phyloP scores from a whole-genome alignment of 805 yeast species.

The Dipodascopsis uninucleata region DNA sequence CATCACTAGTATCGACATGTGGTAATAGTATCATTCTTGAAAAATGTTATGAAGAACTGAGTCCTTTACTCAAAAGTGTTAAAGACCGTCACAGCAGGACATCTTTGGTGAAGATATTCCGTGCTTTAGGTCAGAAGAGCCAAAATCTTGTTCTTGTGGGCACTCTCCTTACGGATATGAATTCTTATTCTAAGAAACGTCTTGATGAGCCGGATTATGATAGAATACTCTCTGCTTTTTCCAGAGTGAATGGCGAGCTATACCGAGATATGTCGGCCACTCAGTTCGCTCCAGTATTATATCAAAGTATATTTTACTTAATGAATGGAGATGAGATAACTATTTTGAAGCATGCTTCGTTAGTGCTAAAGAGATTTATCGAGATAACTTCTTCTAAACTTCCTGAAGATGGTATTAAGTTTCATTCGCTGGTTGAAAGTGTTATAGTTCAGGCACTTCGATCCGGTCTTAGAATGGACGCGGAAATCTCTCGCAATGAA shows the following conservation, averaged over 20 bases:
- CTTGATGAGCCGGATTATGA: slow-evolving; percentile 78
- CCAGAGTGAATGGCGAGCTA: slow-evolving; percentile 54
- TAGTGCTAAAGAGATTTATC: slow-evolving; percentile 57
- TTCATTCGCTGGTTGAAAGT: slow-evolving; percentile 41
- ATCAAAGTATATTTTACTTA: slow-evolving; percentile 64
- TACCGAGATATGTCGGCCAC: slow-evolving; percentile 44
- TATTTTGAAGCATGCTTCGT: slow-evolving; percentile 71
- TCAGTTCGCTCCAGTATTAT: slow-evolving; percentile 79
- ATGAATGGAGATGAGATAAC: slow-evolving; percentile 77
- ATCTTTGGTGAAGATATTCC: slow-evolving; percentile 57
- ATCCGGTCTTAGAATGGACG: slow-evolving; percentile 57
- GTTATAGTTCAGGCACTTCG: slow-evolving; percentile 63
- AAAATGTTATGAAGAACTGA: slow-evolving; percentile 45
- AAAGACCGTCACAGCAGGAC: slow-evolving; percentile 60
- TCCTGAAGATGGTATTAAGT: slow-evolving; percentile 39
- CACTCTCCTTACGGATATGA: slow-evolving; percentile 57
- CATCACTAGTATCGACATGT: slow-evolving; percentile 5
- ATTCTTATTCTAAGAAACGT: slow-evolving; percentile 60
- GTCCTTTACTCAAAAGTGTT: slow-evolving; percentile 57
- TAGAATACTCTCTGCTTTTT: slow-evolving; percentile 64
- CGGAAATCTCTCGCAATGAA: slow-evolving; percentile 67
- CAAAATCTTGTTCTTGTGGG: slow-evolving; percentile 46
- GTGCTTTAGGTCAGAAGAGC: slow-evolving; percentile 54
- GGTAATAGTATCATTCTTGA: slow-evolving; percentile 43
- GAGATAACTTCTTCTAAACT: slow-evolving; percentile 46